These are phyloP conservation scores for Botrytis elliptica DNA, from an alignment of 2,329 filamentous ascomycete genomes.

Conservation along the genomic window DNA sequence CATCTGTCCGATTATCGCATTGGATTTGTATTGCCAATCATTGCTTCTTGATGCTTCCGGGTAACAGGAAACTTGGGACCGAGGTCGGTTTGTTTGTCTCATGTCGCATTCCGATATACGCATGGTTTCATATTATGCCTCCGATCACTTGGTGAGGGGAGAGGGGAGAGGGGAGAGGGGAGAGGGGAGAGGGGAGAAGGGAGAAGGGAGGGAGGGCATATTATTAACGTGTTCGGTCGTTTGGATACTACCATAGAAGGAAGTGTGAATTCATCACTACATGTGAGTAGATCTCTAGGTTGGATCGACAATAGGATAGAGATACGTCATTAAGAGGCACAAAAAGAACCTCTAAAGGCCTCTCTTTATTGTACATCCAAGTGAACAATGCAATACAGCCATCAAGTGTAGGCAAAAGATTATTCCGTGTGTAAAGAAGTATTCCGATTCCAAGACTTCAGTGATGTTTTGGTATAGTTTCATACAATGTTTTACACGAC, in stretches of 20 bases:
- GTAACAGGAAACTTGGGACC: slow-evolving; percentile 2
- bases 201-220: neutral
- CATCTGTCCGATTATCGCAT: slow-evolving; percentile 3
- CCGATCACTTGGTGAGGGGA: neutral
- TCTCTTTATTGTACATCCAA: neutral
- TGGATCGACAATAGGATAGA: neutral
- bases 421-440: neutral
- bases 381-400: neutral
- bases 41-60: neutral
- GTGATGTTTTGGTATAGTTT: neutral
- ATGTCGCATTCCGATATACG: neutral
- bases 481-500: neutral
- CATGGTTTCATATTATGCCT: neutral
- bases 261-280: neutral
- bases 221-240: neutral
- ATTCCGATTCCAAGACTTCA: neutral
- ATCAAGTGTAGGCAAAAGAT: neutral
- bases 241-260: neutral
- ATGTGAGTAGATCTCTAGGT: neutral
- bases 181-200: neutral
- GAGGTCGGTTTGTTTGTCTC: neutral
- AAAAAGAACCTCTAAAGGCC: neutral
- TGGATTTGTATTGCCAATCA: neutral
- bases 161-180: no score
- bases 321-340: neutral